Base-by-base conservation (phyloP, 331 rosid genomes). In the Dryas integrifolia region DNA sequence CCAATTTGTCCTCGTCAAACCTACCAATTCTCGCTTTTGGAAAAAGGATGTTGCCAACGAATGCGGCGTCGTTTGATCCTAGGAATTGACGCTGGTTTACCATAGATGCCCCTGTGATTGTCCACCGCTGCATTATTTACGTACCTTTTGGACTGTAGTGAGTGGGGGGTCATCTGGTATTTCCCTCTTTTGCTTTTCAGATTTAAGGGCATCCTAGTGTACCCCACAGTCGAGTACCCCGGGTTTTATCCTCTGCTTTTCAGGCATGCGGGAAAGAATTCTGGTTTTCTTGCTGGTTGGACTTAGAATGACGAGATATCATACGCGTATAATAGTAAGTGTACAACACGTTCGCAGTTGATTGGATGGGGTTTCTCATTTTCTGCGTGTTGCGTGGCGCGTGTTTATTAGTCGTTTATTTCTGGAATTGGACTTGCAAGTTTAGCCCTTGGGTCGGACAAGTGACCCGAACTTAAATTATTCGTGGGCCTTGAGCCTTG, bases 191-290 rank as follows among this genome's bases (percentile, higher is more conserved):
- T 61, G 69, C 78, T 67, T 79, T 59, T 4, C 0, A 2, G 72
- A 65, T 39, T 69, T 55, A 12, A 8, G 74, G 72, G 41, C 73
- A 58, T 53, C 65, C n/a, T n/a, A n/a, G 67, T 45, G 56, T 61
- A 61, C 50, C 85, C 90, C 88, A 62, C 84, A 1, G 53, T 63
- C 4, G 11, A 5, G 48, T 44, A 46, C 9, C 15, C 0, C 18
- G 59, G 50, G 77, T 73, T 46, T 64, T 49, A 50, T 64, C 21
- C 9, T 64, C 39, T 70, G 76, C 84, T 77, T 88, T 79, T 77
- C 70, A 49, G 74, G 30, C 60, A 58, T 71, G 73, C 48, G 74
- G 78, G 5, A 77, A 78, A 38, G 85, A 77, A 89, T 87, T 73
- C 8, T 9, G 47, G 76, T 38, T 77, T 77, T 70, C 81, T 79